Conservation (phyloP, 495 filamentous ascomycete species). For the Podospora sp. region DNA sequence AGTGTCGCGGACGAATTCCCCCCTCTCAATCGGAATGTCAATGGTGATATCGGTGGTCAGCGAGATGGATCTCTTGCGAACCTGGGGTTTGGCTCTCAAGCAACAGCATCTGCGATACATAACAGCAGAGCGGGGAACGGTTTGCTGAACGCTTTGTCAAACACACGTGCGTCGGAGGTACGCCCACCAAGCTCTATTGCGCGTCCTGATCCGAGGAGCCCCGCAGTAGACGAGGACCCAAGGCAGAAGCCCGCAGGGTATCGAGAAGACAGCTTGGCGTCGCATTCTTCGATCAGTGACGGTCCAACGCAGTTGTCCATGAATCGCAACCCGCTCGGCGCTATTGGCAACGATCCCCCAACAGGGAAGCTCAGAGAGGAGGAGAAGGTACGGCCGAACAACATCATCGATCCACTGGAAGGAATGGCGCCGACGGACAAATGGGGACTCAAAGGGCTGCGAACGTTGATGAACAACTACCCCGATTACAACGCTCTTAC, state of each 20-base stretch:
- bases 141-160: conserved; percentile 61
- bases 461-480: conserved; percentile 76
- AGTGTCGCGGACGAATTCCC: conserved; percentile 82
- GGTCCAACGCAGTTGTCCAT: conserved; percentile 15
- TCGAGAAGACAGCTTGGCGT: conserved; percentile 43
- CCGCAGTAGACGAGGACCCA: conserved; percentile 40
- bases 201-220: conserved; percentile 45
- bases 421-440: conserved; percentile 80
- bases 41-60: conserved; percentile 69
- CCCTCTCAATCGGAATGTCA: conserved; percentile 70
- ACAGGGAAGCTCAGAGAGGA: conserved; percentile 47
- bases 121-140: conserved; percentile 52
- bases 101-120: conserved; percentile 34
- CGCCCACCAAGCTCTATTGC: conserved; percentile 43
- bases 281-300: conserved; percentile 43
- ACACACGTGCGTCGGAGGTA: conserved; percentile 43
- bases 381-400: conserved; percentile 37
- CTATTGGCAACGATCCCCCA: conserved; percentile 48
- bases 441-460: conserved; percentile 77
- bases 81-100: conserved; percentile 61
- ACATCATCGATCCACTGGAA: conserved; percentile 60
- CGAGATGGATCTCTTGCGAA: conserved; percentile 68
- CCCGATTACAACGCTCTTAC: conserved; percentile 75
- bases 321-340: conserved; percentile 46
- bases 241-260: conserved; percentile 48